Evolutionary conservation across 202 grass and related monocot species (phyloP).

Genomic region (Hordeum pubiflorum): DNA sequence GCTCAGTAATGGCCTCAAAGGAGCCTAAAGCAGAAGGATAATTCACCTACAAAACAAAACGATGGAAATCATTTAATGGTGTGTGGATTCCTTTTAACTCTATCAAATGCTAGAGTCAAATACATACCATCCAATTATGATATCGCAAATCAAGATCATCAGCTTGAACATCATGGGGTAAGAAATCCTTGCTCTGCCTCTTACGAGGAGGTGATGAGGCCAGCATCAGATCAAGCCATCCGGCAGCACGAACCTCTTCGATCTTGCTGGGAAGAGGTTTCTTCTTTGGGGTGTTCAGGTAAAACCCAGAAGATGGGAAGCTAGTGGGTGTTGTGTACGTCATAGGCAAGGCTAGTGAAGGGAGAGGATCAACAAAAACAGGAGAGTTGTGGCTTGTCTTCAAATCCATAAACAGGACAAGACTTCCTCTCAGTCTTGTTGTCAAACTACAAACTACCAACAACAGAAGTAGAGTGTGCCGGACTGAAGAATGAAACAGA

Average conservation of each 20-base stretch:
- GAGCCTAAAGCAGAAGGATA: constrained; percentile 77
- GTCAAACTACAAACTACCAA: neutral
- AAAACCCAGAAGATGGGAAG: constrained; percentile 42
- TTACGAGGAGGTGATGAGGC: constrained; percentile 71
- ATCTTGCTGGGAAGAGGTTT: constrained; percentile 53
- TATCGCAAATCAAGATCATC: constrained; percentile 49
- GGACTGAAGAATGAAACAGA: neutral
- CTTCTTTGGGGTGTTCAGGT: constrained; percentile 44
- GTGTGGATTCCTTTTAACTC: neutral
- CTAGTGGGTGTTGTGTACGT: constrained; percentile 43
- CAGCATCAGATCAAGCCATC: constrained; percentile 80
- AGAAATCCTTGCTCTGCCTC: constrained; percentile 47
- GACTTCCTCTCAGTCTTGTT: neutral
- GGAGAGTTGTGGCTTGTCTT: constrained; percentile 62
- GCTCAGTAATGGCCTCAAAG: constrained; percentile 51
- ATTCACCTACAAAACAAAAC: constrained; percentile 38
- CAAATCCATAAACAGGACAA: constrained; percentile 58
- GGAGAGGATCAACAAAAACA: constrained; percentile 56
- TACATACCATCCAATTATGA: constrained; percentile 65
- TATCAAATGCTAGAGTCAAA: neutral
- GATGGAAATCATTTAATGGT: neutral
- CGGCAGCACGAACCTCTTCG: constrained; percentile 55
- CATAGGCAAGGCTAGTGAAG: constrained; percentile 40
- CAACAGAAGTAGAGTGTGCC: neutral
- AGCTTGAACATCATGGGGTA: constrained; percentile 23